Percentiles rank a stretch among this genome's conserved stretches.
Conservation (phyloP, 371 early-diverging fungal species). For the Mortierella sp. region DNA sequence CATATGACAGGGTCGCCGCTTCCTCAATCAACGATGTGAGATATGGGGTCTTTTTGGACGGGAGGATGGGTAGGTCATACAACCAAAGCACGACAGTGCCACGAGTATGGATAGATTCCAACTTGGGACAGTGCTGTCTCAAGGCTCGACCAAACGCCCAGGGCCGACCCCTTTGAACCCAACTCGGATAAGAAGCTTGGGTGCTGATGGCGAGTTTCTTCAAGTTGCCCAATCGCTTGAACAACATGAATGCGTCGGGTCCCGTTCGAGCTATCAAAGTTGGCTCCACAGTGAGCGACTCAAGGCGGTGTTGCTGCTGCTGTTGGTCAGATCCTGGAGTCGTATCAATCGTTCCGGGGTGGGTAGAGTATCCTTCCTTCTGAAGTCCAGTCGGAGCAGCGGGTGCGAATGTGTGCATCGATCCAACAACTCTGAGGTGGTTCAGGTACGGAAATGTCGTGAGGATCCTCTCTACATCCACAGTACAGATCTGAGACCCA, state of each 20-base stretch:
- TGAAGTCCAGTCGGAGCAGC: neutral
- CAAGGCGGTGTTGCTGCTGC: neutral
- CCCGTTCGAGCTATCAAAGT: neutral
- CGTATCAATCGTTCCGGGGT: neutral
- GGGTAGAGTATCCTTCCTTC: neutral
- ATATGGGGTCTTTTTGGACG: neutral
- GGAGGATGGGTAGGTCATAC: neutral
- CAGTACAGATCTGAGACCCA: neutral
- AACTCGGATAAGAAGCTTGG: no score
- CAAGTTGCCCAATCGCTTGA: conserved; percentile 17
- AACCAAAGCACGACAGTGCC: neutral
- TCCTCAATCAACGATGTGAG: neutral
- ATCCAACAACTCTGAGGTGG: neutral
- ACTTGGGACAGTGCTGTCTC: neutral
- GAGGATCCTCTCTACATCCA: neutral
- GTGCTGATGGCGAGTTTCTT: neutral
- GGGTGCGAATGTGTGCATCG: neutral
- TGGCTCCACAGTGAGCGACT: neutral
- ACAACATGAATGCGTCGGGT: neutral
- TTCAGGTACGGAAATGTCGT: neutral
- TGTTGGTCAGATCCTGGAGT: neutral
- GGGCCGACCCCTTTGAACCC: neutral
- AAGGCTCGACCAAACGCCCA: neutral
- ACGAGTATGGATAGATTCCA: neutral
- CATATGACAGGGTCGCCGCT: no score